Base-by-base conservation (phyloP, 108 stramenopile genomes). In the Bacterosira constricta region DNA sequence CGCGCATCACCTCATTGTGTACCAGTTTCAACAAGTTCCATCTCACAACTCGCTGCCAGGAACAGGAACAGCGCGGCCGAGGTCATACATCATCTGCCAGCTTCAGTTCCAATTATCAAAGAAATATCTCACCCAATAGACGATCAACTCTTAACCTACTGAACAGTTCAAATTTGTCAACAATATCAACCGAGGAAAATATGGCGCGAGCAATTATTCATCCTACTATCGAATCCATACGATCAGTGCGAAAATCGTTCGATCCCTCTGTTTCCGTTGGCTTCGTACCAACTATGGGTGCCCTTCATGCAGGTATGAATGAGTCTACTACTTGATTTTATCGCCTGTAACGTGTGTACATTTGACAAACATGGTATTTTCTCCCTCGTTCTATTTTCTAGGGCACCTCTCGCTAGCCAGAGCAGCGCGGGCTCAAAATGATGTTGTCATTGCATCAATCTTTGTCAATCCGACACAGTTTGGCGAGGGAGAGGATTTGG, bases 281-380 rank as follows among this genome's bases (percentile, higher is more conserved):
- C 12, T 96, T 98, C 58, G 99, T 99, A 10, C 99, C 99, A 1
- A 99, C 99, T 6, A 99, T 99, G 99, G 99, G 99, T 49, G 98
- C 98, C 2, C 77, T 99, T n/a, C 99, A 99, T 73, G 96, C 90
- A 65, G 99, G 84, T 80, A 52, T 57, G 64, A 29, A 25, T 23
- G 17, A 18, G 39, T 27, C 10, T 5, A 44, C 38, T 34, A 46
- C 41, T 32, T 17, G 32, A 31, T 35, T 41, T 27, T 6, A 47
- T 13, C 5, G 25, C n/a, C n/a, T n/a, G n/a, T n/a, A n/a, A n/a
- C n/a, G n/a, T n/a, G n/a, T n/a, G n/a, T n/a, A n/a, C n/a, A n/a
- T n/a, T n/a, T n/a, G n/a, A n/a, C n/a, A n/a, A n/a, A n/a, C n/a
- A n/a, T n/a, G n/a, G n/a, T n/a, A n/a, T n/a, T 63, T 47, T 17